A percentile compares a stretch with the other conserved stretches of the same genome.
Conservation (phyloP, 331 rosid genomes). For the Arachis monticola region DNA sequence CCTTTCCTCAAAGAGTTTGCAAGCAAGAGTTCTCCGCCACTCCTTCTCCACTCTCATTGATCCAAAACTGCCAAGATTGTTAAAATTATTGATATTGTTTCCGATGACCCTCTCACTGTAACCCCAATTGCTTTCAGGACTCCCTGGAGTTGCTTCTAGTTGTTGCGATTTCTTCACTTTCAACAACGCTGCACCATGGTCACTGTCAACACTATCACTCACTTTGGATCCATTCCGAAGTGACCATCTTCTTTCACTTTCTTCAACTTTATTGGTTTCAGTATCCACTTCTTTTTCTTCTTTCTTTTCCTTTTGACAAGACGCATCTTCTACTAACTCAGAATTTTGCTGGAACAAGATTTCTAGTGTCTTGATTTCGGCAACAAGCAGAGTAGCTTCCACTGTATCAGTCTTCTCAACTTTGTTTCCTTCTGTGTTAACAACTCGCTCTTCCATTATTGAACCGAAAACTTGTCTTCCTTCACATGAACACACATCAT, state of each 20-base stretch:
- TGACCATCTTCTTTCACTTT: conserved; percentile 44
- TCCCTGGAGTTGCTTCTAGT: conserved; percentile 42
- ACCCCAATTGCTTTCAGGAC: conserved; percentile 41
- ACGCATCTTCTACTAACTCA: conserved; percentile 33
- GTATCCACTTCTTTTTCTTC: conserved; percentile 48
- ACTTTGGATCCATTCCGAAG: conserved; percentile 65
- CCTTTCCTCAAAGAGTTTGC: conserved; percentile 89
- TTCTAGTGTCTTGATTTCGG: conserved; percentile 45
- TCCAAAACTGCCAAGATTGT: conserved; percentile 68
- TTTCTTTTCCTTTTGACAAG: conserved; percentile 46
- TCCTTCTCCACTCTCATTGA: conserved; percentile 87
- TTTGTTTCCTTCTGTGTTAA: conserved; percentile 36
- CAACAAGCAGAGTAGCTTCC: conserved; percentile 16
- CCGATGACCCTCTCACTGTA: conserved; percentile 34
- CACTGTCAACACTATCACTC: conserved; percentile 25
- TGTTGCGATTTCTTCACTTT: conserved; percentile 45
- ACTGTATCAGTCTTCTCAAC: conserved; percentile 38
- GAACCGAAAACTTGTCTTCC: conserved; percentile 32
- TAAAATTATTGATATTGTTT: conserved; percentile 31
- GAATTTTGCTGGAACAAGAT: conserved; percentile 50
- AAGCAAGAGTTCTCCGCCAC: conserved; percentile 93
- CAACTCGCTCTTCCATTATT: conserved; percentile 27
- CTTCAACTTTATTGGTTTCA: conserved; percentile 62
- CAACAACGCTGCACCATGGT: conserved; percentile 16
- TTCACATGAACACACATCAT: conserved; percentile 29